Conservation (phyloP, 139 green algal species). For the Chlorella sp. region DNA sequence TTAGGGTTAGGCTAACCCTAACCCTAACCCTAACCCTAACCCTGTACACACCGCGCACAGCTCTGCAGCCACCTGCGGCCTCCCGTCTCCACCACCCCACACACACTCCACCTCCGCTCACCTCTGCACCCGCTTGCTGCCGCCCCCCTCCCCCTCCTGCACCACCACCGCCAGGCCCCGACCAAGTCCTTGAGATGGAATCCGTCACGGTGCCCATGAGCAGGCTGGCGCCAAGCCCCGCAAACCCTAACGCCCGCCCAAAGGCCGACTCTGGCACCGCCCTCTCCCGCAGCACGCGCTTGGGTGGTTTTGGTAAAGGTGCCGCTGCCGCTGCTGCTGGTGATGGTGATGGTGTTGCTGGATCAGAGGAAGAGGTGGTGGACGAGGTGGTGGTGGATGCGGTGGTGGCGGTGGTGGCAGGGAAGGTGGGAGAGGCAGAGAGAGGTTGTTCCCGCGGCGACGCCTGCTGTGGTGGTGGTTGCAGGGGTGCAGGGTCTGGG, state of each 20-base stretch:
- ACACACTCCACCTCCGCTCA: not conserved
- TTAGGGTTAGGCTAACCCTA: too few species aligned
- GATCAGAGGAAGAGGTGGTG: too few species aligned
- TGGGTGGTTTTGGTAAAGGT: not conserved
- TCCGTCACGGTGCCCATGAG: constrained; percentile 62
- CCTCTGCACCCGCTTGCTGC: not conserved
- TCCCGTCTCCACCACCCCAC: not conserved
- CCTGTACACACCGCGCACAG: too few species aligned
- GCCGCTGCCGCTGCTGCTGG: constrained; percentile 7
- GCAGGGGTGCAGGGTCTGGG: too few species aligned
- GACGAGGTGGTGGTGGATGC: too few species aligned
- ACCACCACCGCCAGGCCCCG: not conserved
- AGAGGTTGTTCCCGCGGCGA: too few species aligned
- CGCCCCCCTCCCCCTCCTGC: not conserved
- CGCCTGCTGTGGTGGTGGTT: too few species aligned
- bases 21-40: too few species aligned
- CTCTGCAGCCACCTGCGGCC: too few species aligned
- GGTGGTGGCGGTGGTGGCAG: too few species aligned
- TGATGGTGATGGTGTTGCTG: constrained; percentile 13
- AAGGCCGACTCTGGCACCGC: constrained; percentile 70
- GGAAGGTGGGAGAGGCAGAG: too few species aligned
- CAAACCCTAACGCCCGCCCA: constrained; percentile 76
- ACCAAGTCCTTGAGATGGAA: constrained; percentile 29
- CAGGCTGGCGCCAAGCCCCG: constrained; percentile 68
- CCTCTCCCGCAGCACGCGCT: constrained; percentile 26